Base-by-base conservation (phyloP, 2,329 filamentous ascomycete species). In the Fusarium sp. region DNA sequence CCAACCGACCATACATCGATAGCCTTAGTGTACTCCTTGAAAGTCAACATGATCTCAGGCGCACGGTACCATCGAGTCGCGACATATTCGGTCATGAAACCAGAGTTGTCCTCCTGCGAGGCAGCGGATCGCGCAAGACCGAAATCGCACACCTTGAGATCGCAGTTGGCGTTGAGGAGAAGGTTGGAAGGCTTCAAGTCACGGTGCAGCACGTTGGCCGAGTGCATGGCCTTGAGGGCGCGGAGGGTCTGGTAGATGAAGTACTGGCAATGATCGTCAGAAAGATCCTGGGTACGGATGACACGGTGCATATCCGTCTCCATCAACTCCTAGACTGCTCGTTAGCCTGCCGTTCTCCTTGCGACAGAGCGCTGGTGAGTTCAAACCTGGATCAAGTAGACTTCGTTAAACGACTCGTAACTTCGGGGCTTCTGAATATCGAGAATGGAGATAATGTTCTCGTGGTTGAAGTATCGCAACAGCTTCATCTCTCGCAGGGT, bases 21-120 rank as follows among this genome's bases (percentile, higher is more conserved):
- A 42, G 96, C 96, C 82, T 98, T 99, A 74, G 96, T 99, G 83
- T 99, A 99, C 82, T 99, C 96, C 84, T 99, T 98, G 86, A 98
- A 99, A 14, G 96, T 99, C 83, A 99, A 91, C 96, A 99, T 99
- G 80, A 99, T 99, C 79, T 99, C 96, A 5, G 96, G 96, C 7
- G 96, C 96, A 80, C 96, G 94, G 82, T 99, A 99, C 96, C 96
- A 99, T 75, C 96, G 91, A 45, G 96, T 99, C 50, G 96, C 96
- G 57, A 99, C 96, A 78, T 99, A 99, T 96, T 99, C 96, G 17
- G 96, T 99, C 96, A 99, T 99, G 88, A 99, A 99, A 21, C 96
- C 96, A n/a, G 95, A 97, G 82, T 99, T 99, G 80, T 99, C 96
- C 77, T 99, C 96, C 72, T 96, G 96, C 11, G 95, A 97, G 10